These are phyloP conservation scores for Russula olivacea DNA, from an alignment of 768 basidiomycete genomes.

Conservation along the genomic window DNA sequence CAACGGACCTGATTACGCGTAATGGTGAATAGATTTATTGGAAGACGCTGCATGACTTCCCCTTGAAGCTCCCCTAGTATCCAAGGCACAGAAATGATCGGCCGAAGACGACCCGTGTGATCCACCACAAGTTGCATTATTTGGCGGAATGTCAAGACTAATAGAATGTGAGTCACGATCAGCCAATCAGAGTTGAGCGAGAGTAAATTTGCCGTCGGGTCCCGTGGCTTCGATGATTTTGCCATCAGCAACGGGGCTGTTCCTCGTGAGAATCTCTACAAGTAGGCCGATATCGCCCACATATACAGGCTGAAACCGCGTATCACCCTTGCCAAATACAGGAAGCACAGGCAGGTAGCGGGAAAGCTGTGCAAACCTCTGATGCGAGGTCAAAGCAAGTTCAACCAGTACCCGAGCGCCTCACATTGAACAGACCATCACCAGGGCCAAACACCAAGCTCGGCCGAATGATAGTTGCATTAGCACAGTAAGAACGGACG, in stretches of 20 bases:
- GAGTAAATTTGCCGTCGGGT: constrained; percentile 43
- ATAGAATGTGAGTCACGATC: constrained; percentile 2
- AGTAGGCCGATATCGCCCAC: constrained; percentile 60
- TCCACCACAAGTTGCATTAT: constrained; percentile 59
- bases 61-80: constrained; percentile 60
- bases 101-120: constrained; percentile 47
- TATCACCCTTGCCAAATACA: constrained; percentile 65
- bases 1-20: constrained; percentile 57
- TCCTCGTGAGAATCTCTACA: constrained; percentile 52
- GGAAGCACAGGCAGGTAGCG: constrained; percentile 62
- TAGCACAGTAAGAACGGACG: constrained; percentile 41
- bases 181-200: constrained; percentile 27
- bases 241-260: constrained; percentile 38
- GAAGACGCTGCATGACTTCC: constrained; percentile 55
- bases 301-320: constrained; percentile 68
- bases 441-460: constrained; percentile 73
- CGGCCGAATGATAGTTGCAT: constrained; percentile 61
- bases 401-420: constrained; percentile 23
- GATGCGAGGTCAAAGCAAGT: not conserved
- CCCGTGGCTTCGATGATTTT: constrained; percentile 45
- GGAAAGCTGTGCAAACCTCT: constrained; percentile 62
- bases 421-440: constrained; percentile 68
- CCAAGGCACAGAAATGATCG: constrained; percentile 61
- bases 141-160: constrained; percentile 63
- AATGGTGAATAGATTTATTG: constrained; percentile 58